Evolutionary conservation across 2,329 filamentous ascomycete species (phyloP), one percentile per base, ranked within the genome.

Genomic region (Colletotrichum sp.): DNA sequence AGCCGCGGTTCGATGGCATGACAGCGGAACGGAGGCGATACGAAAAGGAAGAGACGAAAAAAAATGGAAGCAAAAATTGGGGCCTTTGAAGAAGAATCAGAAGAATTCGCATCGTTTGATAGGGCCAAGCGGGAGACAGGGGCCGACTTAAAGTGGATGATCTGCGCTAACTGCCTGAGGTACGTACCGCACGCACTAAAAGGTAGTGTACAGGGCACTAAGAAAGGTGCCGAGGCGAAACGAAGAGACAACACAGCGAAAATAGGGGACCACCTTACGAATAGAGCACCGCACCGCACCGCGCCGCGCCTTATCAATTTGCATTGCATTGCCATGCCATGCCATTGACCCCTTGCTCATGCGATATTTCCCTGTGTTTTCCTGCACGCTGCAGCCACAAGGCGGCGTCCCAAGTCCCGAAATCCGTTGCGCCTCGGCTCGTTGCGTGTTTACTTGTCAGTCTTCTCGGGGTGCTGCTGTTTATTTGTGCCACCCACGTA

Each of bases 401-500:
- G 13, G 24, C 55, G 43, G 43, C 10, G 36, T 60, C 24, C 13
- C 69, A 68, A 65, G 39, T 39, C 70, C 73, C 73, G 73, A 75
- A 75, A 30, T 59, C 73, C 73, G 73, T 75, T 52, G 43, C 55
- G 70, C 73, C 70, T 75, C 73, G 70, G 73, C 69, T 67, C 59
- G 66, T 67, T 52, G 43, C 43, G 18, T 48, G 39, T 43, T n/a
- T n/a, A n/a, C n/a, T 43, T 43, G 39, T 43, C 39, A 43, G 16
- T 43, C 8, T n/a, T 43, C 18, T 10, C 39, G n/a, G 16, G 16
- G 34, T 7, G 34, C 16, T 43, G 39, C 39, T 48, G 39, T 48
- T 48, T 48, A 48, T 48, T 21, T 30, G 39, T 69, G 65, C 65
- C 71, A 69, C 71, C 30, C 59, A 70, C 71, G 71, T 70, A 70